Conservation (phyloP, 352 stramenopile genomes). For the Globisporangium takayamanum region DNA sequence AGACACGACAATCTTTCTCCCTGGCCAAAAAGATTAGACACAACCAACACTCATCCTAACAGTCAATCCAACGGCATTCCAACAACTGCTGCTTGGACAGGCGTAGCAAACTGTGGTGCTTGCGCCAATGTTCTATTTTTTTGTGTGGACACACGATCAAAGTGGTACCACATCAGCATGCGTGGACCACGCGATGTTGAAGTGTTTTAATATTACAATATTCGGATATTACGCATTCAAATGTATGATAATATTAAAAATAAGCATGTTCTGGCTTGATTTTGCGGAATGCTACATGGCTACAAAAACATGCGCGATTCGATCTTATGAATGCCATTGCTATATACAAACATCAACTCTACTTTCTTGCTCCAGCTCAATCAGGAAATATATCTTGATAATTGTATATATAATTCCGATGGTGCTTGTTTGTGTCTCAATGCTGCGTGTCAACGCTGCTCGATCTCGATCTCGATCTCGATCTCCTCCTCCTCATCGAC, state of each 20-base stretch:
- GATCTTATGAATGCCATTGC: not conserved
- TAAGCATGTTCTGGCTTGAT: not conserved
- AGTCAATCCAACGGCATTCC: too few relatives aligned
- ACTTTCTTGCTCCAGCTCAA: not conserved
- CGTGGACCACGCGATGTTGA: conserved; percentile 1
- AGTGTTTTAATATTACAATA: not conserved
- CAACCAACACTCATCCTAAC: too few relatives aligned
- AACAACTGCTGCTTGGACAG: too few relatives aligned
- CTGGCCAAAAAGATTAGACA: too few relatives aligned
- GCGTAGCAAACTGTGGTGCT: too few relatives aligned
- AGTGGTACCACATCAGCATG: not conserved
- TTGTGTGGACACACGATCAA: too few relatives aligned
- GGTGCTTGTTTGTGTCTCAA: not conserved
- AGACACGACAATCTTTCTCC: too few relatives aligned
- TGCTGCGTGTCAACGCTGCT: not conserved
- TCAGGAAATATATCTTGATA: not conserved
- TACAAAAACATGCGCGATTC: not conserved
- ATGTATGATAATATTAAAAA: not conserved
- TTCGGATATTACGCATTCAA: too few relatives aligned
- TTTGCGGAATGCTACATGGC: not conserved
- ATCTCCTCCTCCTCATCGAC: too few relatives aligned
- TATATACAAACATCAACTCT: not conserved
- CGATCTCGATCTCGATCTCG: too few relatives aligned
- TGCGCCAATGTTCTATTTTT: too few relatives aligned
- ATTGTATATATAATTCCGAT: not conserved